Evolutionary conservation across 2,329 filamentous ascomycete species (phyloP).

Genomic region (Neofusicoccum cordaticola): DNA sequence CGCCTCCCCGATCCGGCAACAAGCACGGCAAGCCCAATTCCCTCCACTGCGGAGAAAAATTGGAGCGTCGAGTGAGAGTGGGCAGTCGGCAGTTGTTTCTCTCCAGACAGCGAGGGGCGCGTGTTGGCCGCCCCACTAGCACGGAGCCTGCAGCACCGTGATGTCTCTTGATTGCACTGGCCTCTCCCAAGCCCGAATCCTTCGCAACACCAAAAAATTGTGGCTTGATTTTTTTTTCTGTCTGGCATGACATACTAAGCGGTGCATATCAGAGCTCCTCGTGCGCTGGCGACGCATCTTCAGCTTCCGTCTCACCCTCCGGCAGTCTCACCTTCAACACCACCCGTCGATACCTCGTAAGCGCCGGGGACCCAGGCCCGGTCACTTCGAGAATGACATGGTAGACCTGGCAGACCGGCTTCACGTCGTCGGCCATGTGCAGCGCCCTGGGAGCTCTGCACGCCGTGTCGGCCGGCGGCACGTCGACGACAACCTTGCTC

Average conservation of each 20-base stretch:
- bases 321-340: conserved; percentile 30
- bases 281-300: background rate
- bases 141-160: background rate
- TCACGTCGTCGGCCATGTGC: conserved; percentile 29
- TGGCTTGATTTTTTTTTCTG: background rate
- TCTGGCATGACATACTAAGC: background rate
- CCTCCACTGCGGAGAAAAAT: conserved; percentile 1
- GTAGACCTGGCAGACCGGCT: conserved; percentile 43
- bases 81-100: background rate
- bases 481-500: conserved; percentile 35
- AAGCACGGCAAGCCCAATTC: background rate
- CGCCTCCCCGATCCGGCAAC: conserved; percentile 1
- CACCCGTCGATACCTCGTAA: conserved; percentile 50
- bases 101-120: background rate
- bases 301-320: background rate
- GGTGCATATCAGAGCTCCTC: background rate
- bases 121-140: background rate
- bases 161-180: background rate
- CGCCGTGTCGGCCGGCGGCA: conserved; percentile 43
- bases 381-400: conserved; percentile 52
- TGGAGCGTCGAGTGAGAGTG: background rate
- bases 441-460: conserved; percentile 37
- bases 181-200: background rate
- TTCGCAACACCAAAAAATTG: background rate
- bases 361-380: conserved; percentile 41